phyloP scores from a whole-genome alignment of 2,329 filamentous ascomycete species.

The Pseudofabraea citricarpa region DNA sequence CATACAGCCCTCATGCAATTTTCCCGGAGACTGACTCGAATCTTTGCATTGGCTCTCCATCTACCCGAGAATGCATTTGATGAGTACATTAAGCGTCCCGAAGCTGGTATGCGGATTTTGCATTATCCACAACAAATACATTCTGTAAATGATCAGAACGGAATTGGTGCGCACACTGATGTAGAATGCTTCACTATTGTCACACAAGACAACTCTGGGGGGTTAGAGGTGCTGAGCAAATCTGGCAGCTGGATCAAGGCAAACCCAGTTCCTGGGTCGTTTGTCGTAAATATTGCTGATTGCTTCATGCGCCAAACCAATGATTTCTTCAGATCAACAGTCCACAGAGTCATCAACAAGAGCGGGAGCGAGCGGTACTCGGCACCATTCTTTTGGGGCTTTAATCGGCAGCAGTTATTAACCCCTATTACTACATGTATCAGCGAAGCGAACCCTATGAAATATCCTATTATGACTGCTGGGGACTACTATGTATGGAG shows the following conservation, averaged over 20 bases:
- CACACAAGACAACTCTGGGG: constrained; percentile 39
- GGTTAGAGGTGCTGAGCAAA: constrained; percentile 39
- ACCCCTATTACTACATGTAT: constrained; percentile 29
- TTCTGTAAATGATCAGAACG: constrained; percentile 9
- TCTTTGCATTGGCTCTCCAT: constrained; percentile 47
- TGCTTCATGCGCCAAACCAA: constrained; percentile 4
- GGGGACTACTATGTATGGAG: constrained; percentile 29
- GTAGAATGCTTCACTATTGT: constrained; percentile 41
- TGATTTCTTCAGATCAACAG: constrained; percentile 7
- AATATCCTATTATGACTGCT: constrained; percentile 29
- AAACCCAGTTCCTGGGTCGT: not conserved
- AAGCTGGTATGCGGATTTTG: constrained; percentile 29
- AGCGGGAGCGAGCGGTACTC: constrained; percentile 2
- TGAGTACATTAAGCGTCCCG: constrained; percentile 43
- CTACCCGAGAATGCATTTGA: constrained; percentile 49
- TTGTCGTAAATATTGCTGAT: constrained; percentile 4
- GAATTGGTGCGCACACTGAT: constrained; percentile 38
- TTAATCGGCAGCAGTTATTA: constrained; percentile 8
- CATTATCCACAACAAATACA: constrained; percentile 21
- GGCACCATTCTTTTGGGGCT: constrained; percentile 1
- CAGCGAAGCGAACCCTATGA: constrained; percentile 26
- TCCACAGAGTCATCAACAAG: constrained; percentile 4
- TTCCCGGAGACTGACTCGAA: constrained; percentile 39
- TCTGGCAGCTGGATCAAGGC: constrained; percentile 36
- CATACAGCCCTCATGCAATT: constrained; percentile 31